phyloP scores from a whole-genome alignment of 2,329 filamentous ascomycete species.

The Ilyonectria robusta region DNA sequence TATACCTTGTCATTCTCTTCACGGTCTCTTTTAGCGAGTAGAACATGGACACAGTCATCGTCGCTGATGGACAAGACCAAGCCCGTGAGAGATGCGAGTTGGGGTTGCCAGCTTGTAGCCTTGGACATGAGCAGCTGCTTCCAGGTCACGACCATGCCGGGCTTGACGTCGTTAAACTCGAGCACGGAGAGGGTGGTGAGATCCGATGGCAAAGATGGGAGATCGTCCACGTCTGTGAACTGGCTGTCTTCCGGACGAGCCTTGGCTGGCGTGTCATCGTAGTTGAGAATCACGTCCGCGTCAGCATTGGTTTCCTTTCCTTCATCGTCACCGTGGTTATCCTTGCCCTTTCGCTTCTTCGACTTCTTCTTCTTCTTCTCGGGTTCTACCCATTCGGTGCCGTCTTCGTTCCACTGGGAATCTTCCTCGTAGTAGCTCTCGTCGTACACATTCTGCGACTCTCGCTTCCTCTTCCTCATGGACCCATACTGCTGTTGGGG shows the following conservation, averaged over 20 bases:
- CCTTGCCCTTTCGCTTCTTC: conserved; percentile 56
- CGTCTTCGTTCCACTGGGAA: conserved; percentile 49
- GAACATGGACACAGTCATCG: conserved; percentile 68
- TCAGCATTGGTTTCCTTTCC: conserved; percentile 29
- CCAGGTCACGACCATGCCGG: conserved; percentile 79
- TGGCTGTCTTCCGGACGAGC: conserved; percentile 57
- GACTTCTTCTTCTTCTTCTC: conserved; percentile 53
- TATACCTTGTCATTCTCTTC: conserved; percentile 70
- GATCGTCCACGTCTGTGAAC: conserved; percentile 68
- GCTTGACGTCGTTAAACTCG: conserved; percentile 60
- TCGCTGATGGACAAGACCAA: conserved; percentile 71
- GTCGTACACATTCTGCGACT: conserved; percentile 53
- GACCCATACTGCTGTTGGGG: conserved; percentile 71
- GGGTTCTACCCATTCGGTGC: conserved; percentile 54
- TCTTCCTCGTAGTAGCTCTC: conserved; percentile 49
- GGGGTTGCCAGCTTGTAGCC: conserved; percentile 76
- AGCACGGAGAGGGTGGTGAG: conserved; percentile 67
- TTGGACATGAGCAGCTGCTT: conserved; percentile 74
- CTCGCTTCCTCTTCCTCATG: conserved; percentile 66
- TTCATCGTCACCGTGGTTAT: conserved; percentile 29
- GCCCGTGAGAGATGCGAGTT: conserved; percentile 75
- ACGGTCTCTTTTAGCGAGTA: conserved; percentile 79
- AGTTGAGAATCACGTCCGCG: conserved; percentile 58
- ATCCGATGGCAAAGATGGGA: conserved; percentile 74
- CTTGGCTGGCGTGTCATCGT: conserved; percentile 53